Conservation (phyloP, 139 green algal genomes). For the Chlorella sp. region DNA sequence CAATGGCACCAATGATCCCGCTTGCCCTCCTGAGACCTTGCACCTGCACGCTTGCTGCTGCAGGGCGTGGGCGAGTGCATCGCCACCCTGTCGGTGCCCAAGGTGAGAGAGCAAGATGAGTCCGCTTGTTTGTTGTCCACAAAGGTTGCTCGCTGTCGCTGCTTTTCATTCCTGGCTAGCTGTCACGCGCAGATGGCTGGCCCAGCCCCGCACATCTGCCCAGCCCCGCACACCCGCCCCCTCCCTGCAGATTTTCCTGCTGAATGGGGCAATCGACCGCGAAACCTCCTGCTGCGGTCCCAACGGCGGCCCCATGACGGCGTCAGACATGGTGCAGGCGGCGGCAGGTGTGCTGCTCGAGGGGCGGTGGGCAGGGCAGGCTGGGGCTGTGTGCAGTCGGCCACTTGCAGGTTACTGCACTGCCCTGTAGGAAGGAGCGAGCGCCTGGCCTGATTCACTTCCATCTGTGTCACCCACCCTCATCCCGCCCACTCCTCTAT, state of each 20-base stretch:
- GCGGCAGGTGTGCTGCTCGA: conserved; percentile 53
- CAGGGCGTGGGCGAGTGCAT: conserved; percentile 88
- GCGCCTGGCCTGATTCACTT: not conserved
- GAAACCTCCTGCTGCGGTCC: conserved; percentile 74
- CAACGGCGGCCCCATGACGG: conserved; percentile 77
- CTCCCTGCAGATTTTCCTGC: conserved; percentile 80
- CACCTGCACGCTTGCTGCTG: too few species aligned
- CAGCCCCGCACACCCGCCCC: not conserved
- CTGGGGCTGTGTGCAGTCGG: not conserved
- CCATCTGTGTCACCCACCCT: not conserved
- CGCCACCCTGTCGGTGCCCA: conserved; percentile 52
- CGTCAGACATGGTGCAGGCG: conserved; percentile 81
- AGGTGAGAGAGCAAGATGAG: conserved; percentile 42
- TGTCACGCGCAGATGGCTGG: too few species aligned
- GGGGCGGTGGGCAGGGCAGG: too few species aligned
- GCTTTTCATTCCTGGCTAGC: too few species aligned
- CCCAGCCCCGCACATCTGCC: not conserved
- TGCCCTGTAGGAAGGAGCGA: not conserved
- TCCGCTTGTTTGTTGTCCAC: too few species aligned
- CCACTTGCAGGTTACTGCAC: too few species aligned
- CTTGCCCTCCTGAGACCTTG: too few species aligned
- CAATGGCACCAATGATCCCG: too few species aligned
- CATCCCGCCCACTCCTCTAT: not conserved
- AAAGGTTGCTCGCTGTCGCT: too few species aligned
- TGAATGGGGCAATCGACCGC: conserved; percentile 95